Percentiles rank a stretch among this genome's conserved stretches.
These are phyloP conservation scores for Lachnellula hyalina DNA, from an alignment of 2,329 filamentous ascomycete species.

Conservation along the genomic window DNA sequence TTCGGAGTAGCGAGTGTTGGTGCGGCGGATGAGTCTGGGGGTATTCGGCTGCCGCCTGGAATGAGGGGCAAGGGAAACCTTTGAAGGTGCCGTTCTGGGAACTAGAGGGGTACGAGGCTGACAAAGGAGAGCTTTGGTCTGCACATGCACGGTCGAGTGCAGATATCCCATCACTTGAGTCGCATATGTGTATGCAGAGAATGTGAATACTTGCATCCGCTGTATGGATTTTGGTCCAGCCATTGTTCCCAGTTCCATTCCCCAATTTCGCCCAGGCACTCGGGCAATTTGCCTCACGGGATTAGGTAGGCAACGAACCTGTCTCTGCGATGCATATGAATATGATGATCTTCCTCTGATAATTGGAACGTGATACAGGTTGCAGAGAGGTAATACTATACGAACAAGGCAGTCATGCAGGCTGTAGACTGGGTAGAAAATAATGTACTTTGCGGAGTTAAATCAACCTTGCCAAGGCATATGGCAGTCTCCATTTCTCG, in stretches of 20 bases:
- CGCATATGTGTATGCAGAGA: not conserved
- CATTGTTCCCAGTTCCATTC: not conserved
- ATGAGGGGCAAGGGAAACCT: conserved; percentile 31
- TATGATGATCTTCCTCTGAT: no score
- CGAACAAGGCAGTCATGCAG: no score
- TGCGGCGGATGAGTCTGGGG: conserved; percentile 22
- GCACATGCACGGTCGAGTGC: no score
- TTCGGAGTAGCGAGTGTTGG: not conserved
- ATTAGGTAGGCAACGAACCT: no score
- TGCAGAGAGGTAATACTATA: no score
- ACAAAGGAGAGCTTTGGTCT: not conserved
- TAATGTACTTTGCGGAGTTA: no score
- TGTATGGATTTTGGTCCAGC: not conserved
- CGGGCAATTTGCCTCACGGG: not conserved
- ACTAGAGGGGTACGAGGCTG: not conserved
- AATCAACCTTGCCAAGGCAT: no score
- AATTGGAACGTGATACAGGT: no score
- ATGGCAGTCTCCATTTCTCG: no score
- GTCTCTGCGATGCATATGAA: no score
- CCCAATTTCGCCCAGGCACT: not conserved
- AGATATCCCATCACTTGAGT: not conserved
- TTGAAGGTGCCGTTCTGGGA: conserved; percentile 1
- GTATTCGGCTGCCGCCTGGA: conserved; percentile 53
- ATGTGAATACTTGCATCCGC: not conserved
- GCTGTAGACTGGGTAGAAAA: no score